These are phyloP conservation scores for Rugosomyces carneus DNA, from an alignment of 1,284 basidiomycete genomes.

Conservation along the genomic window DNA sequence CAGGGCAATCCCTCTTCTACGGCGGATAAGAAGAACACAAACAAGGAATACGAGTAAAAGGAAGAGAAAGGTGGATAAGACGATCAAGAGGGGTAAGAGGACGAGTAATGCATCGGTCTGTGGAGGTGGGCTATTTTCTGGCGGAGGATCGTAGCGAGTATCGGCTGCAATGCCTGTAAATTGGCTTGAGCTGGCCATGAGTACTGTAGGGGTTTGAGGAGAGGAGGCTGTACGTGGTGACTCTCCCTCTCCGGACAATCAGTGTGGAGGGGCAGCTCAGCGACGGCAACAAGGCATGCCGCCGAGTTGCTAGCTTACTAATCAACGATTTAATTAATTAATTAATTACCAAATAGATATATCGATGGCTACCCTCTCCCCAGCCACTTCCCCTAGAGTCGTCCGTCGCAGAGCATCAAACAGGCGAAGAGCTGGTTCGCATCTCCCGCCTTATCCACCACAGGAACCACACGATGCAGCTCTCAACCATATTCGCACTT, in stretches of 20 bases:
- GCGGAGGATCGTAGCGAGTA: constrained; percentile 21
- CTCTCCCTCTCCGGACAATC: constrained; percentile 1
- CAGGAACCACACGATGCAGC: constrained; percentile 71
- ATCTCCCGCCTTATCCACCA: constrained; percentile 45
- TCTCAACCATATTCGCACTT: constrained; percentile 71
- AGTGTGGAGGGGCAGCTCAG: neutral
- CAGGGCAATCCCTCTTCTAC: constrained; percentile 76
- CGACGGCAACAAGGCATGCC: neutral
- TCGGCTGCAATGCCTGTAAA: neutral
- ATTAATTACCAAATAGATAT: constrained; percentile 6
- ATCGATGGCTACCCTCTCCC: constrained; percentile 26
- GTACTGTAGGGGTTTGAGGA: neutral
- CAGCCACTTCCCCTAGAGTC: constrained; percentile 27
- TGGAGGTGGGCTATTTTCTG: constrained; percentile 19
- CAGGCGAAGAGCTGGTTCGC: constrained; percentile 50
- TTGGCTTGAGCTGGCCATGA: neutral
- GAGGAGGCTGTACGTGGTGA: neutral
- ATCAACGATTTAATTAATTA: constrained; percentile 4
- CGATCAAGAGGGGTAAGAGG: constrained; percentile 85
- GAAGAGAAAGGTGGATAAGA: constrained; percentile 89
- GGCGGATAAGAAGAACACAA: constrained; percentile 78
- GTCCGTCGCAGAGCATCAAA: constrained; percentile 31
- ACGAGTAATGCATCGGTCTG: constrained; percentile 66
- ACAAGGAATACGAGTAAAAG: constrained; percentile 86
- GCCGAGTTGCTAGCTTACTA: neutral